Base-by-base conservation (phyloP, 2,329 filamentous ascomycete genomes). In the Dothistroma pini region DNA sequence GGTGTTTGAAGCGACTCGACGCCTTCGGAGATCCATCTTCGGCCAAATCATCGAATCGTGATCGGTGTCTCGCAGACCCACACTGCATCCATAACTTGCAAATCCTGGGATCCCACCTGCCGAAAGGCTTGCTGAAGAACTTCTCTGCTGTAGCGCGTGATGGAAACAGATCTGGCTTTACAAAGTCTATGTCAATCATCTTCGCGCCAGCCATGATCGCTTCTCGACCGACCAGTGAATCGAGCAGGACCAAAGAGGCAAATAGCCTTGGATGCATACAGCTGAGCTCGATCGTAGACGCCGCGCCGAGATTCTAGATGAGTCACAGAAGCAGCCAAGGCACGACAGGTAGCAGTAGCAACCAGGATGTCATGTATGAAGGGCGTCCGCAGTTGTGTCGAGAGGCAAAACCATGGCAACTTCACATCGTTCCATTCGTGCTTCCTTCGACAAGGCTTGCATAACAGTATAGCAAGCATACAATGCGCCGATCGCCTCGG, bases 211-310 rank as follows among this genome's bases (percentile, higher is more conserved):
- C 22, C 14, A 35, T 4, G 12, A 75, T 96, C 83, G 72, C 91
- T 85, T 72, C 70, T 53, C 84, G 81, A 68, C 96, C 87, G 64
- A 93, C 16, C 2, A 35, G 88, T 0, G 92, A 90, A 72, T 96
- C 92, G 16, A 96, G 77, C 34, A 93, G 82, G 44, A 96, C 53
- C 16, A 65, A 51, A 32, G 57, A 41, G 3, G 50, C 56, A 38
- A 55, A 58, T 19, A 52, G 41, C 29, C 62, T 56, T 11, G 58
- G 58, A 31, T 60, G 58, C 12, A 60, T 51, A 32, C 48, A 52
- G 19, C 29, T 34, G 16, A 56, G 41, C 22, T 38, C 54, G 8
- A 58, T 50, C 7, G 51, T 10, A 59, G 89, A 84, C 70, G 84
- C 84, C 64, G 83, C 91, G 67, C 93, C 93, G 79, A 96, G 3